Conservation (phyloP, 2,329 filamentous ascomycete genomes). For the Arthrobotrys sinensis region DNA sequence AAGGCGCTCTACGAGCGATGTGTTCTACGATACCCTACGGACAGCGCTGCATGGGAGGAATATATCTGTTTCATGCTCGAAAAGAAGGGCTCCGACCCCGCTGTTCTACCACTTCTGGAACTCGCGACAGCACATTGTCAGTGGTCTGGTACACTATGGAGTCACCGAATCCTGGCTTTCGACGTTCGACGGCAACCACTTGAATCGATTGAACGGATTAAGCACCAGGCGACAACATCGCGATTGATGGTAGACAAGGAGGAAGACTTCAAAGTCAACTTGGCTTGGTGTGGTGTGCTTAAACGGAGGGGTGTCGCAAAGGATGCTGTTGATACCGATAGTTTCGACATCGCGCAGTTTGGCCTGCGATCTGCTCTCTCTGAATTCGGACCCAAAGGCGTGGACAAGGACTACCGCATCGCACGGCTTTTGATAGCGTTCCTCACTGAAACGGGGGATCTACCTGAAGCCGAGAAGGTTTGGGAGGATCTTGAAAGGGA, state of each 20-base stretch:
- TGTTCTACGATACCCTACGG: constrained; percentile 63
- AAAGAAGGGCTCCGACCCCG: constrained; percentile 61
- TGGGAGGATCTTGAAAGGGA: constrained; percentile 79
- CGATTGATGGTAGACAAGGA: constrained; percentile 87
- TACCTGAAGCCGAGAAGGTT: constrained; percentile 81
- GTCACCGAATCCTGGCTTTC: constrained; percentile 85
- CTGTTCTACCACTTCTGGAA: constrained; percentile 79
- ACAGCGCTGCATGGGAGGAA: constrained; percentile 64
- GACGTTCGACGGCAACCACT: constrained; percentile 85
- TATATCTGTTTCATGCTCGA: constrained; percentile 64
- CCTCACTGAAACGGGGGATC: constrained; percentile 83
- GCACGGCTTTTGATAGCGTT: constrained; percentile 95
- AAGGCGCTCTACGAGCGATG: constrained; percentile 64
- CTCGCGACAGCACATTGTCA: constrained; percentile 91
- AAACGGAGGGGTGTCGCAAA: constrained; percentile 85
- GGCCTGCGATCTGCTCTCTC: constrained; percentile 87
- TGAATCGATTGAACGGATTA: constrained; percentile 86
- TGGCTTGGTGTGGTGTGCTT: constrained; percentile 94
- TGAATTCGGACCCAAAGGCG: constrained; percentile 75
- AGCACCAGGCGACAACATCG: constrained; percentile 90
- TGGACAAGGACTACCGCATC: constrained; percentile 85
- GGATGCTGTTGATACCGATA: constrained; percentile 80
- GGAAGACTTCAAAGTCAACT: constrained; percentile 89
- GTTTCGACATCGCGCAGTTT: constrained; percentile 83
- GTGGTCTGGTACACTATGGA: constrained; percentile 93